phyloP scores from a whole-genome alignment of 441 rosid species.

The Erysimum cheiri region DNA sequence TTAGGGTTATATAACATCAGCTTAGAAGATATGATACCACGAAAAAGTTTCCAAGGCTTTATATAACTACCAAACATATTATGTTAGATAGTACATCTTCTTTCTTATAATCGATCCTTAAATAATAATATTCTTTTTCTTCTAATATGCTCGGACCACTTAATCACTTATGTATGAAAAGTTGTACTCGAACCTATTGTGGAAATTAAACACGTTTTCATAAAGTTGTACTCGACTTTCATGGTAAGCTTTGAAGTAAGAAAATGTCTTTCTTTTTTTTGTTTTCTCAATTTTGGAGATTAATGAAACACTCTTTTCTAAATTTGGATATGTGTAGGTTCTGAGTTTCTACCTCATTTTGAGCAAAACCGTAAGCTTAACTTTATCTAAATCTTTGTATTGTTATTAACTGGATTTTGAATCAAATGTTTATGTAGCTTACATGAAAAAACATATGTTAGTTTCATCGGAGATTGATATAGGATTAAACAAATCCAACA shows the following conservation, averaged over 20 bases:
- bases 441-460: conserved; percentile 22
- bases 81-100: too few relatives aligned
- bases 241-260: conserved; percentile 53
- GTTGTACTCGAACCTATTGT: too few relatives aligned
- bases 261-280: not conserved
- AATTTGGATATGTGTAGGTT: conserved; percentile 38
- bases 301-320: not conserved
- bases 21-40: too few relatives aligned
- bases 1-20: too few relatives aligned
- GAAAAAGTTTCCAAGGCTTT: too few relatives aligned
- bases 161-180: too few relatives aligned
- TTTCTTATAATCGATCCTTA: too few relatives aligned
- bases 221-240: conserved; percentile 23
- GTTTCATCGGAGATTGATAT: conserved; percentile 36
- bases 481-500: conserved; percentile 49
- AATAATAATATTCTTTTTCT: too few relatives aligned
- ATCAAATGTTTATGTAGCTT: conserved; percentile 27
- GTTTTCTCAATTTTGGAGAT: not conserved
- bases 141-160: too few relatives aligned
- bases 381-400: not conserved
- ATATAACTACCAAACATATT: too few relatives aligned
- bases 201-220: too few relatives aligned
- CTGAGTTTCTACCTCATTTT: conserved; percentile 38
- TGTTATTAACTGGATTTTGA: conserved; percentile 10
- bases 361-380: conserved; percentile 38